These are phyloP conservation scores for Aspergillus taichungensis DNA, from an alignment of 495 filamentous ascomycete genomes.

Conservation along the genomic window DNA sequence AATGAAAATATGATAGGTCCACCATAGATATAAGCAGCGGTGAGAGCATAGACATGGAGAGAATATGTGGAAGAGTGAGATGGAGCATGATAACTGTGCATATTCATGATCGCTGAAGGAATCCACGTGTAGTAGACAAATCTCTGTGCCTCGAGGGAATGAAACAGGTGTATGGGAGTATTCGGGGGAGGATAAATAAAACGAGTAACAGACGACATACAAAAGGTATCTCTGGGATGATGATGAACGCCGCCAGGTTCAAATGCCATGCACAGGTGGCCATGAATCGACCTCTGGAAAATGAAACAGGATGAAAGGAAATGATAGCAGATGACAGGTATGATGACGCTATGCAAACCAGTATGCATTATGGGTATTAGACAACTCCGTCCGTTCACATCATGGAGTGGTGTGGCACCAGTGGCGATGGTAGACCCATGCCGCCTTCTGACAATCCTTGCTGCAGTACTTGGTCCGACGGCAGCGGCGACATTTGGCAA, in stretches of 20 bases:
- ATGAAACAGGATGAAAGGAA: conserved; percentile 11
- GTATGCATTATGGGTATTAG: conserved; percentile 36
- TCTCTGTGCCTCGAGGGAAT: conserved; percentile 10
- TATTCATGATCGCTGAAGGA: conserved; percentile 26
- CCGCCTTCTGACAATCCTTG: conserved; percentile 98
- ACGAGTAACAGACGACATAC: conserved; percentile 22
- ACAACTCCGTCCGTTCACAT: conserved; percentile 26
- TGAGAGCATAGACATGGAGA: background rate
- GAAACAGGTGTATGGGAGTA: conserved; percentile 8
- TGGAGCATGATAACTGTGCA: conserved; percentile 1
- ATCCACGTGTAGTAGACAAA: conserved; percentile 21
- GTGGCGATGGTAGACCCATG: conserved; percentile 95
- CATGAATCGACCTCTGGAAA: conserved; percentile 19
- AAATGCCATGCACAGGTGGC: conserved; percentile 38
- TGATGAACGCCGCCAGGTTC: conserved; percentile 36
- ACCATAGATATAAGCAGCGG: no score
- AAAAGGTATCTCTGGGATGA: conserved; percentile 39
- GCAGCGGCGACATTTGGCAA: conserved; percentile 95
- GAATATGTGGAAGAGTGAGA: conserved; percentile 9
- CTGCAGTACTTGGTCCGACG: conserved; percentile 98
- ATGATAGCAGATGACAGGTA: conserved; percentile 20
- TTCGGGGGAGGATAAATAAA: conserved; percentile 8
- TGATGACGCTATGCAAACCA: conserved; percentile 37
- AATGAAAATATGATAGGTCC: no score
- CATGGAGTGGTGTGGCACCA: conserved; percentile 79